A percentile compares a stretch with the other conserved stretches of the same genome.
Evolutionary conservation across 2,329 filamentous ascomycete species (phyloP).

Genomic region (Byssochlamys sp.): DNA sequence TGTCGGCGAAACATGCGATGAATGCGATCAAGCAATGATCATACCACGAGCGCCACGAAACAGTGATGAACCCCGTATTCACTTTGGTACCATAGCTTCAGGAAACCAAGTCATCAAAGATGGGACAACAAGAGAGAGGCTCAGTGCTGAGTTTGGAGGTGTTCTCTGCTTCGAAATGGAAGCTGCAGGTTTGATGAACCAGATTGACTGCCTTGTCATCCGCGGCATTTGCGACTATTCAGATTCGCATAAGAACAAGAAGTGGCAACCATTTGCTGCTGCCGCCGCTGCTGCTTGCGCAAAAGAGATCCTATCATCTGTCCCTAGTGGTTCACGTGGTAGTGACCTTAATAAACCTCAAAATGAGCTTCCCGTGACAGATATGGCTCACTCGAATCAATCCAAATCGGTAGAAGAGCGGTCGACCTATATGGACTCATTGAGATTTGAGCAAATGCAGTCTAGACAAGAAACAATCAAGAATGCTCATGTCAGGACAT

Average conservation of each 20-base stretch:
- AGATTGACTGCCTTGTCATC: slow-evolving; percentile 29
- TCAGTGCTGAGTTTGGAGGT: slow-evolving; percentile 4
- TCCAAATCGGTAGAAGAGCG: neutral
- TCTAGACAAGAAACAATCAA: slow-evolving; percentile 1
- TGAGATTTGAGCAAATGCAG: slow-evolving; percentile 5
- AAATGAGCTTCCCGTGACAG: too few species aligned
- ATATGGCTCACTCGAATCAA: neutral
- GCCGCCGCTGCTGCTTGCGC: slow-evolving; percentile 19
- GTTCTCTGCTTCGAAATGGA: slow-evolving; percentile 23
- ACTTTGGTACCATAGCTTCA: slow-evolving; percentile 16
- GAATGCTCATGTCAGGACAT: slow-evolving; percentile 1
- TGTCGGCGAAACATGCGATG: neutral
- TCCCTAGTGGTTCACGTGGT: neutral
- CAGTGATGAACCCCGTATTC: slow-evolving; percentile 1
- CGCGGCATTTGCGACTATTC: slow-evolving; percentile 35
- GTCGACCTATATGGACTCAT: neutral
- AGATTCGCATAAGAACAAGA: slow-evolving; percentile 31
- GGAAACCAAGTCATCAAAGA: slow-evolving; percentile 16
- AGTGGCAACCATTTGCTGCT: slow-evolving; percentile 28
- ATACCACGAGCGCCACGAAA: slow-evolving; percentile 1
- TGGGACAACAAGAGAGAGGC: slow-evolving; percentile 5
- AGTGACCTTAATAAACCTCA: too few species aligned
- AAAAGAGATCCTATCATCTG: slow-evolving; percentile 10
- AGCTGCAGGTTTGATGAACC: slow-evolving; percentile 16
- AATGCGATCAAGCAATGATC: neutral